A percentile compares a stretch with the other conserved stretches of the same genome.
phyloP scores from a whole-genome alignment of 441 rosid species.

The Omphalea diandra region DNA sequence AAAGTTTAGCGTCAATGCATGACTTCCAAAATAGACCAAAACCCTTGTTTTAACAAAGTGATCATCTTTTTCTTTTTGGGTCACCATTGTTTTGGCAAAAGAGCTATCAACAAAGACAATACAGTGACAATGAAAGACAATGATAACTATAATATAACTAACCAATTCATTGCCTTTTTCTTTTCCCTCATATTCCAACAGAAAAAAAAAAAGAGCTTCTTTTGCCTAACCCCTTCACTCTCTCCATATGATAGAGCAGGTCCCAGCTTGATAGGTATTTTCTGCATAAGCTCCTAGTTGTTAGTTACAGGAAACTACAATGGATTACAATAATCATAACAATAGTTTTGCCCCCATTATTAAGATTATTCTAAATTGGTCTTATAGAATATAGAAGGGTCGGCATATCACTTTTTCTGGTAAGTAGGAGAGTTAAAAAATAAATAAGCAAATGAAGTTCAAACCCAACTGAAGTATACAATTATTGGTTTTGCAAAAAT shows the following conservation, averaged over 20 bases:
- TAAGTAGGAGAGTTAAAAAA: background rate
- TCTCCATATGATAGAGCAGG: background rate
- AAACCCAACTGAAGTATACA: background rate
- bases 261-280: too few relatives aligned
- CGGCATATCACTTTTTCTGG: background rate
- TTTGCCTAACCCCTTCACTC: background rate
- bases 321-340: too few relatives aligned
- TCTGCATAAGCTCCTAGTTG: too few relatives aligned
- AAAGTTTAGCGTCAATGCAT: background rate
- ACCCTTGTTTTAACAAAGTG: background rate
- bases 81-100: background rate
- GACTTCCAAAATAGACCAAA: background rate
- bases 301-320: too few relatives aligned
- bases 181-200: background rate
- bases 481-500: background rate
- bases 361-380: too few relatives aligned
- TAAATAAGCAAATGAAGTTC: background rate
- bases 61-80: background rate
- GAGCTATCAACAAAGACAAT: background rate
- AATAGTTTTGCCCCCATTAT: too few relatives aligned
- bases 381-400: too few relatives aligned
- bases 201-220: background rate
- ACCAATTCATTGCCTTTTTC: background rate
- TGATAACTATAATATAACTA: background rate
- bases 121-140: background rate